Conservation (phyloP, 23 red algal genomes). For the Gracilariopsis chorda region DNA sequence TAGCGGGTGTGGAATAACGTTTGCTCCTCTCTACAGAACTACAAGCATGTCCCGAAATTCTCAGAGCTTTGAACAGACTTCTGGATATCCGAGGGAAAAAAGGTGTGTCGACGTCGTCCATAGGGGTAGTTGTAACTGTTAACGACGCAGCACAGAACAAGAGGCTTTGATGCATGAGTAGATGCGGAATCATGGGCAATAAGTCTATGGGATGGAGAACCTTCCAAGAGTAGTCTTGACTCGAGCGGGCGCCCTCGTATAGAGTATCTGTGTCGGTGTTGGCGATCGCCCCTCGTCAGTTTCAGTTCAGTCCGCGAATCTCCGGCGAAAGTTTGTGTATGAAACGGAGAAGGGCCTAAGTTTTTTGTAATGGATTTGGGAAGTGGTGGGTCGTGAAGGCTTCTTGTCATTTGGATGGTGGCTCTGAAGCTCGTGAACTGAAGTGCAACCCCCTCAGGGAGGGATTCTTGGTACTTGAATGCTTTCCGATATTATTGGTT, state of each 20-base stretch:
- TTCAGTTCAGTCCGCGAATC: slow-evolving; percentile 77
- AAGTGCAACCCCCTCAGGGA: neutral
- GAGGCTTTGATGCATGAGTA: too few relatives aligned
- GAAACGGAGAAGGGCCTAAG: slow-evolving; percentile 67
- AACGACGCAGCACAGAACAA: too few relatives aligned
- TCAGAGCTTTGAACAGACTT: slow-evolving; percentile 34
- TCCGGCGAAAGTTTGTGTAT: slow-evolving; percentile 48
- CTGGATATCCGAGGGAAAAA: slow-evolving; percentile 58
- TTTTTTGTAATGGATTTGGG: slow-evolving; percentile 49
- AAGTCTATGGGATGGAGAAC: neutral
- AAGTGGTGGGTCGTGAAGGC: neutral
- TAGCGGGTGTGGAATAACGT: slow-evolving; percentile 65
- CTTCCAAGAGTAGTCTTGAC: neutral
- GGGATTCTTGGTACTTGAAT: too few relatives aligned
- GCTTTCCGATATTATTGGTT: too few relatives aligned
- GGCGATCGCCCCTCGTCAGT: slow-evolving; percentile 69
- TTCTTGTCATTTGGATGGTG: slow-evolving; percentile 32
- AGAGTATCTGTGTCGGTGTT: neutral
- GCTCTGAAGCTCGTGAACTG: neutral
- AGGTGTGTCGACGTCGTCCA: slow-evolving; percentile 7
- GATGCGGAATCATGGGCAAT: too few relatives aligned
- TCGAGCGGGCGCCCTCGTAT: slow-evolving; percentile 21
- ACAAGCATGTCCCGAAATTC: neutral
- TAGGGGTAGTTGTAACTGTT: slow-evolving; percentile 33
- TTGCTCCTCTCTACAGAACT: slow-evolving; percentile 28